Conservation (phyloP, 495 filamentous ascomycete genomes). For the Trichoderma asperelloides region DNA sequence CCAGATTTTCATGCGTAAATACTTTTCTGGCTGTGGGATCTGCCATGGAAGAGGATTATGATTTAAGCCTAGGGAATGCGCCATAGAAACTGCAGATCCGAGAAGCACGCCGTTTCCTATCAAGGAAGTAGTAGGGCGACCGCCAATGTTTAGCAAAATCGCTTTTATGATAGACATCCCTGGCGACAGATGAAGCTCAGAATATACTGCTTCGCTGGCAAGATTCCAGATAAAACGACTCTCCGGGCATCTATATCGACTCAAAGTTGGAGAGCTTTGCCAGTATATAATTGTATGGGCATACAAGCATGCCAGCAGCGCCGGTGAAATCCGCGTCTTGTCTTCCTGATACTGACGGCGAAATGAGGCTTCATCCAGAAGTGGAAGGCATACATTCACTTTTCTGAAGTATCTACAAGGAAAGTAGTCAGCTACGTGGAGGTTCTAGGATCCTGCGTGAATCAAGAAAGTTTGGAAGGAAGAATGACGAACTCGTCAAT, state of each 20-base stretch:
- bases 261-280: constrained; percentile 37
- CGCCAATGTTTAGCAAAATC: constrained; percentile 39
- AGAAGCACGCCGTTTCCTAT: constrained; percentile 44
- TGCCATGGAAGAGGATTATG: constrained; percentile 42
- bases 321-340: constrained; percentile 35
- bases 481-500: constrained; percentile 35
- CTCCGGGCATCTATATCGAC: constrained; percentile 38
- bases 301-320: constrained; percentile 45
- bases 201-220: constrained; percentile 42
- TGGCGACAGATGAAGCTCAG: constrained; percentile 39
- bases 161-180: constrained; percentile 43
- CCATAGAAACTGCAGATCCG: constrained; percentile 40
- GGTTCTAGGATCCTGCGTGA: background rate
- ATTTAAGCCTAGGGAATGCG: constrained; percentile 44
- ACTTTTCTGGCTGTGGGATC: constrained; percentile 37
- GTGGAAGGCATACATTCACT: constrained; percentile 45
- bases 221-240: constrained; percentile 43
- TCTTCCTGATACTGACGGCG: constrained; percentile 34
- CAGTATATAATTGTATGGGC: constrained; percentile 45
- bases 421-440: constrained; percentile 21
- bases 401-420: constrained; percentile 28
- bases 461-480: background rate
- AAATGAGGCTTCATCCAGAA: constrained; percentile 43
- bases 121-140: constrained; percentile 44
- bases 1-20: constrained; percentile 41